Percentiles rank a stretch among this genome's conserved stretches.
These are phyloP conservation scores for Rhododendron williamsianum DNA, from an alignment of 148 eudicot genomes.

Conservation along the genomic window DNA sequence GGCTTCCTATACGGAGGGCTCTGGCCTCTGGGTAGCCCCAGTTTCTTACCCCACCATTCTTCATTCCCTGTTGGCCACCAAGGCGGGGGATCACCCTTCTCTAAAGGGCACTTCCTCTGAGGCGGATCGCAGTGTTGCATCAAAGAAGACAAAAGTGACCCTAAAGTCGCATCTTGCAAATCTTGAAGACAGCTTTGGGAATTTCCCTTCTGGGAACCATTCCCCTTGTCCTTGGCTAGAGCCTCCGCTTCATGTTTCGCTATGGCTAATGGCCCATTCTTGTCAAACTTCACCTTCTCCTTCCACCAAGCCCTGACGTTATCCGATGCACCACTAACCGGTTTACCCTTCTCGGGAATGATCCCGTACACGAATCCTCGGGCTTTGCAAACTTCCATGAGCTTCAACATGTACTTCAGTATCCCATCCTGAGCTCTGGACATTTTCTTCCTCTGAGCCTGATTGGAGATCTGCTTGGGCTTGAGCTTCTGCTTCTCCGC, in stretches of 20 bases:
- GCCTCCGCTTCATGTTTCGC: constrained; percentile 67
- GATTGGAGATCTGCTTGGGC: constrained; percentile 63
- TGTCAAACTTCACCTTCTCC: constrained; percentile 91
- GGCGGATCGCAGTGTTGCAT: constrained; percentile 97
- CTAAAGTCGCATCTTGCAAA: constrained; percentile 91
- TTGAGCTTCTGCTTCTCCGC: constrained; percentile 69
- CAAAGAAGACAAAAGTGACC: constrained; percentile 85
- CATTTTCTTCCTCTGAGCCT: constrained; percentile 94
- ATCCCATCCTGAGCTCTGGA: constrained; percentile 95
- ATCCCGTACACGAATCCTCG: constrained; percentile 95
- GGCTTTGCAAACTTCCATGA: constrained; percentile 97
- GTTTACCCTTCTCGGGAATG: constrained; percentile 96
- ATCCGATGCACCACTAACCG: constrained; percentile 91
- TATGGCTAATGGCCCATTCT: constrained; percentile 89
- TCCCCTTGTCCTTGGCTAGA: constrained; percentile 38
- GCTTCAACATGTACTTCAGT: constrained; percentile 91
- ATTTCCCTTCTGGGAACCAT: constrained; percentile 40
- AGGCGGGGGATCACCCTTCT: constrained; percentile 76
- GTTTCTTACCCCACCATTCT: constrained; percentile 66
- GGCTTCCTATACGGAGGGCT: constrained; percentile 89
- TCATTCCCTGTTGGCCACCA: constrained; percentile 95
- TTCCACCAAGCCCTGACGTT: constrained; percentile 99
- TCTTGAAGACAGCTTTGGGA: constrained; percentile 64
- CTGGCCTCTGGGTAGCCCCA: constrained; percentile 64
- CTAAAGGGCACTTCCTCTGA: constrained; percentile 83